These are phyloP conservation scores for Microdochium bolleyi DNA, from an alignment of 2,329 filamentous ascomycete species.

Conservation along the genomic window DNA sequence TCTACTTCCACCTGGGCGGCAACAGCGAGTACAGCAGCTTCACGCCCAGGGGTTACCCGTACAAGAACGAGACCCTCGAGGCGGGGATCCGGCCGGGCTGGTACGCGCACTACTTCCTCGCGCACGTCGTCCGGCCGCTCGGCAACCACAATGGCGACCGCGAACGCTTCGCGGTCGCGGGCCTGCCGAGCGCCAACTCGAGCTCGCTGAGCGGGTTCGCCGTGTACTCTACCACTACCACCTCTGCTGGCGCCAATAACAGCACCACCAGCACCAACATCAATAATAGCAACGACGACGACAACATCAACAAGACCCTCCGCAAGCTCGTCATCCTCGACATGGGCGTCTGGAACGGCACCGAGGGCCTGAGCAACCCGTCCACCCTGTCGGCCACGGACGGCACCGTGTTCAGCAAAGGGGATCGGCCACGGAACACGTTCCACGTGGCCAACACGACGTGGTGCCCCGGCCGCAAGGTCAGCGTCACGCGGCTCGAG, in stretches of 20 bases:
- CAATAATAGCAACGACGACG: neutral
- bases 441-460: conserved; percentile 16
- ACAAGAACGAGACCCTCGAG: conserved; percentile 20
- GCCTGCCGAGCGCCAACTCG: conserved; percentile 22
- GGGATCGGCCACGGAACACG: conserved; percentile 14
- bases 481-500: conserved; percentile 16
- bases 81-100: conserved; percentile 20
- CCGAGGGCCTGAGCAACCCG: conserved; percentile 22
- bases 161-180: conserved; percentile 13
- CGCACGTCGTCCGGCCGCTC: conserved; percentile 12
- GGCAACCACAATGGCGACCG: conserved; percentile 1
- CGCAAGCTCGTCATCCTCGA: conserved; percentile 24
- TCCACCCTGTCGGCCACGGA: conserved; percentile 21
- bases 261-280: neutral
- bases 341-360: conserved; percentile 27
- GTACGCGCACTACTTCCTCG: conserved; percentile 27
- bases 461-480: conserved; percentile 14
- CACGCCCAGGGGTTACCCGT: conserved; percentile 17
- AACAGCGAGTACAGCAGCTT: conserved; percentile 22
- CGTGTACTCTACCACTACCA: conserved; percentile 11
- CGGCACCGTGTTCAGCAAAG: conserved; percentile 18
- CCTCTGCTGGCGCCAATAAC: neutral
- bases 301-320: conserved; percentile 4
- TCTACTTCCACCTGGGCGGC: conserved; percentile 36
- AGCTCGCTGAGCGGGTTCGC: conserved; percentile 24